Percentiles rank a stretch among this genome's conserved stretches.
phyloP scores from a whole-genome alignment of 1,139 yeast genomes.

The Candida neerlandica region DNA sequence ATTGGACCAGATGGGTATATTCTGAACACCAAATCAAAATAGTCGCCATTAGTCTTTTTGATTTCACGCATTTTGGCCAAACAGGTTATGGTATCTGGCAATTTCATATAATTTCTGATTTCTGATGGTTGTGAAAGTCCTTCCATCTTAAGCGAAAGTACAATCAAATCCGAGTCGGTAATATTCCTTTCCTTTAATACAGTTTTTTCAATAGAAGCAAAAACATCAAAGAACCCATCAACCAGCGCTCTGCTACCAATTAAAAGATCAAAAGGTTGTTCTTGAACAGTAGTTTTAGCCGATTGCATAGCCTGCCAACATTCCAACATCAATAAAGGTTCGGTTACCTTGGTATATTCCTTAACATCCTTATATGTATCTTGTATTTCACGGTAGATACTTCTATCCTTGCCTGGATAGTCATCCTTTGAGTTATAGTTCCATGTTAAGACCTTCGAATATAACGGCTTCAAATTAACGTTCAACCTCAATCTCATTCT shows the following conservation, averaged over 20 bases:
- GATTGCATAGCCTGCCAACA: constrained; percentile 91
- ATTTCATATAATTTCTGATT: constrained; percentile 29
- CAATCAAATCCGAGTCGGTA: constrained; percentile 78
- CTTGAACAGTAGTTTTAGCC: constrained; percentile 65
- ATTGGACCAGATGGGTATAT: constrained; percentile 56
- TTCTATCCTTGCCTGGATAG: constrained; percentile 55
- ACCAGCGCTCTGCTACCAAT: constrained; percentile 82
- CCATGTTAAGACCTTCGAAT: constrained; percentile 75
- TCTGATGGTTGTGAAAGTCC: constrained; percentile 16
- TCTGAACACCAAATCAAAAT: constrained; percentile 73
- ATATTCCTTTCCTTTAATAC: constrained; percentile 55
- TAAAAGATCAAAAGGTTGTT: constrained; percentile 64
- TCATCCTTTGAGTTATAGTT: constrained; percentile 60
- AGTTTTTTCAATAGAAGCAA: constrained; percentile 67
- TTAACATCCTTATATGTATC: constrained; percentile 55
- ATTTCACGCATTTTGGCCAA: constrained; percentile 79
- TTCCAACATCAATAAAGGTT: constrained; percentile 82
- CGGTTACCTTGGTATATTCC: constrained; percentile 69
- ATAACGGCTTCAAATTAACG: constrained; percentile 77
- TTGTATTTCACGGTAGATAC: constrained; percentile 40
- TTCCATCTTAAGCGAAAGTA: constrained; percentile 54
- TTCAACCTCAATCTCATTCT: constrained; percentile 78
- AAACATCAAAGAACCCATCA: constrained; percentile 87
- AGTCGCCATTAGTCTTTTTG: constrained; percentile 64
- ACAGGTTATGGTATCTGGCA: constrained; percentile 47